Evolutionary conservation across 1,139 yeast species (phyloP), one percentile per base, ranked within the genome.

Genomic region (Yamadazyma buinensis): DNA sequence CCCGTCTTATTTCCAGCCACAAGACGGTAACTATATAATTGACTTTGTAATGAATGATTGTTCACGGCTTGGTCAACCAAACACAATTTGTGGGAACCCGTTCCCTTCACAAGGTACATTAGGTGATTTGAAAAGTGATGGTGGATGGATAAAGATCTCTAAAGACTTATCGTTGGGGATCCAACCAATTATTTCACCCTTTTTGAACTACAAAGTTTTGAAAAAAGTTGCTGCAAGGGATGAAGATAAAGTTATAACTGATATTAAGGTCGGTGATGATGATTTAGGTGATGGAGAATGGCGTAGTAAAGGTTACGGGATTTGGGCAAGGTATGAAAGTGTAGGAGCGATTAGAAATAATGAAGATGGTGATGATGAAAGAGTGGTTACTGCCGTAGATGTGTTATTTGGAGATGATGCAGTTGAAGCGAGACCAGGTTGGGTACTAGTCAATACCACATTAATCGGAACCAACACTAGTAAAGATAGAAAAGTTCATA

Each of bases 321-420:
- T 61, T 8, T 61, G 67, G 67, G 53, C 51, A 9, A 59, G 55
- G 33, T 59, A 57, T 37, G 64, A 53, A 19, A 22, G 36, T 3
- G n/a, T n/a, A n/a, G n/a, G n/a, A n/a, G n/a, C n/a, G n/a, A n/a
- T n/a, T n/a, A n/a, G n/a, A n/a, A n/a, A n/a, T n/a, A n/a, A n/a
- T n/a, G n/a, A n/a, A n/a, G n/a, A n/a, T n/a, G 32, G 43, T 40
- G 27, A 35, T 1, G 71, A 67, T 6, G 88, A 33, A 23, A 39
- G 29, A 23, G 48, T 45, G 4, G 15, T 47, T 84, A 39, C 73
- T 46, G 58, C 66, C 47, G 38, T 85, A n/a, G 86, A 83, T 43
- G 64, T 85, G 1, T 59, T 87, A 27, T 87, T 77, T 61, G 95
- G 95, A 1, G 58, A 57, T 2, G 87, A 80, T 46, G 81, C 86